Percentiles rank a stretch among this genome's conserved stretches.
Evolutionary conservation across 1,139 yeast species (phyloP).

Genomic region (Blastobotrys capitulatus): DNA sequence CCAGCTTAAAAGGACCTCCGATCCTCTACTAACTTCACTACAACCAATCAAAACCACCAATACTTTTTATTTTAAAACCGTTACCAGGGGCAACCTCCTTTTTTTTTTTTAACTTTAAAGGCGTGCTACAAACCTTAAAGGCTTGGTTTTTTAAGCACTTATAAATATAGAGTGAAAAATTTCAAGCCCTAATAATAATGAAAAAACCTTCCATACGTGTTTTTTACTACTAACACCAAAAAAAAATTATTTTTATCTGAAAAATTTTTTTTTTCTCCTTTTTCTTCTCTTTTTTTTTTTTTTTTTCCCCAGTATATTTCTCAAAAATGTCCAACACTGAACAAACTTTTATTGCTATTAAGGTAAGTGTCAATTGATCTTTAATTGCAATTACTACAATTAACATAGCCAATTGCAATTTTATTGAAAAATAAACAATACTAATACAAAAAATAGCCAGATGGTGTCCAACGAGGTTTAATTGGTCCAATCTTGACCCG

Average conservation of each 20-base stretch:
- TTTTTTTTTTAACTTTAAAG: too few species aligned
- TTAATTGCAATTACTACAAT: not conserved
- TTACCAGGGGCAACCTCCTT: too few species aligned
- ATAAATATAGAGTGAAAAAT: too few species aligned
- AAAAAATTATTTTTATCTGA: not conserved
- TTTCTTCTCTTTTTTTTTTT: slow-evolving; percentile 4
- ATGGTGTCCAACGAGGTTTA: slow-evolving; percentile 99
- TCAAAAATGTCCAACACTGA: slow-evolving; percentile 50
- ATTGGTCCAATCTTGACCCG: slow-evolving; percentile 84
- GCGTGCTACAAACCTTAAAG: too few species aligned
- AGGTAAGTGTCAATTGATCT: slow-evolving; percentile 37
- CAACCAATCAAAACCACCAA: too few species aligned
- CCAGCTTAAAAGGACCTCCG: too few species aligned
- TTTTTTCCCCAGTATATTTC: slow-evolving; percentile 4
- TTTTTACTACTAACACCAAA: too few species aligned
- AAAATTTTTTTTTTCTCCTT: not conserved
- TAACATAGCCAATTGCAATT: not conserved
- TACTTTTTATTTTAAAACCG: too few species aligned
- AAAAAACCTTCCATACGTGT: too few species aligned
- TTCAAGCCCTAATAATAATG: too few species aligned
- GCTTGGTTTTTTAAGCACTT: too few species aligned
- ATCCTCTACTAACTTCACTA: too few species aligned
- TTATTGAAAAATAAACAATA: not conserved
- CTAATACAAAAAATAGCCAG: slow-evolving; percentile 52
- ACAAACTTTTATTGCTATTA: slow-evolving; percentile 98